Evolutionary conservation across 2,329 filamentous ascomycete genomes (phyloP).

Genomic region (Lecanoromycetidae sp.): DNA sequence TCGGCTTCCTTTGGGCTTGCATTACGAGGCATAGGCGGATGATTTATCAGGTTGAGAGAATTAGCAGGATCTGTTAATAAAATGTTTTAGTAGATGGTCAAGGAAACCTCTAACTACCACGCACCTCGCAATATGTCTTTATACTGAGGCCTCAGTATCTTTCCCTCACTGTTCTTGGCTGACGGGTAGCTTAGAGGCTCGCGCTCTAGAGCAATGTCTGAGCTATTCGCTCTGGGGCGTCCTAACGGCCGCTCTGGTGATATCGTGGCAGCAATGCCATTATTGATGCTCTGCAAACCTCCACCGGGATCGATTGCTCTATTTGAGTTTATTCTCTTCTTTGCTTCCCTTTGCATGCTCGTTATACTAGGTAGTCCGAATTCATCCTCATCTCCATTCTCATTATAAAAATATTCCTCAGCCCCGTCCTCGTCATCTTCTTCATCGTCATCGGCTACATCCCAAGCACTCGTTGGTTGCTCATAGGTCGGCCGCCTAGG

Average conservation of each 20-base stretch:
- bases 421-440: constrained; percentile 52
- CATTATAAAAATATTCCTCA: constrained; percentile 64
- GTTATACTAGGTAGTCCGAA: constrained; percentile 89
- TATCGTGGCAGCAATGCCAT: constrained; percentile 20
- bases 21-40: constrained; percentile 60
- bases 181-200: constrained; percentile 73
- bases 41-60: constrained; percentile 83
- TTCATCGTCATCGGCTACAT: constrained; percentile 33
- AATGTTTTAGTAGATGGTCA: constrained; percentile 15
- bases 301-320: constrained; percentile 36
- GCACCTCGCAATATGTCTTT: constrained; percentile 78
- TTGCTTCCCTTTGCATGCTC: constrained; percentile 67
- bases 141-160: constrained; percentile 92
- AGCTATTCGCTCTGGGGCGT: constrained; percentile 68
- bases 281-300: constrained; percentile 17
- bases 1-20: constrained; percentile 75
- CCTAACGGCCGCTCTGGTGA: constrained; percentile 27
- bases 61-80: constrained; percentile 62
- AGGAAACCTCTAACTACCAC: constrained; percentile 11
- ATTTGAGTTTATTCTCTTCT: constrained; percentile 30
- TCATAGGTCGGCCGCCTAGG: constrained; percentile 55
- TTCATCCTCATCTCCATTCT: constrained; percentile 83
- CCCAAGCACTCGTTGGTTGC: constrained; percentile 58
- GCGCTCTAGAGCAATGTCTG: constrained; percentile 86
- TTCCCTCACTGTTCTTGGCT: constrained; percentile 80